These are phyloP conservation scores for Candida nemodendra DNA, from an alignment of 805 yeast genomes.

Conservation along the genomic window DNA sequence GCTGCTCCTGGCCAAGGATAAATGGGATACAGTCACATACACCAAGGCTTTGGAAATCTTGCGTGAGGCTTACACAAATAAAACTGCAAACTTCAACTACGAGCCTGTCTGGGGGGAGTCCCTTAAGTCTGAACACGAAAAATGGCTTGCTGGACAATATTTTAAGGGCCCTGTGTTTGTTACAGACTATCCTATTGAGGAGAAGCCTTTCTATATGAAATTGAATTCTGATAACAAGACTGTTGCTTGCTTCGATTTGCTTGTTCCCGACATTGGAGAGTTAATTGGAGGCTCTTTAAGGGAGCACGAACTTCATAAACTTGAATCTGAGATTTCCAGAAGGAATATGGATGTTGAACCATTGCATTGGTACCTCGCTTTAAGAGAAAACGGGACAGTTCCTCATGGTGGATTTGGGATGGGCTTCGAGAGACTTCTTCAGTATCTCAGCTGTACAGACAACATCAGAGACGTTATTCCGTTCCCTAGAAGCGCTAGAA, in stretches of 20 bases:
- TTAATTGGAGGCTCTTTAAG: constrained; percentile 92
- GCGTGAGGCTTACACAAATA: constrained; percentile 30
- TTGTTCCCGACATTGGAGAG: constrained; percentile 92
- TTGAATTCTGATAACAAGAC: constrained; percentile 47
- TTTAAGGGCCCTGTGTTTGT: constrained; percentile 80
- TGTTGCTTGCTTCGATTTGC: constrained; percentile 85
- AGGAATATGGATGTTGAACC: constrained; percentile 58
- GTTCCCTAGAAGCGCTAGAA: constrained; percentile 72
- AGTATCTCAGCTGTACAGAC: constrained; percentile 68
- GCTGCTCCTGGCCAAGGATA: constrained; percentile 37
- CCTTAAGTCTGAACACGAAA: constrained; percentile 84
- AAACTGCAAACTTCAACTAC: constrained; percentile 37
- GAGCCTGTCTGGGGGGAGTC: constrained; percentile 68
- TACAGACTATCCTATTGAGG: constrained; percentile 75
- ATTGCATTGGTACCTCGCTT: constrained; percentile 76
- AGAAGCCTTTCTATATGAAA: constrained; percentile 94
- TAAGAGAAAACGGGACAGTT: constrained; percentile 73
- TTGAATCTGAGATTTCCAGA: constrained; percentile 48
- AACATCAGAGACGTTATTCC: constrained; percentile 86
- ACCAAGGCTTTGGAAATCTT: constrained; percentile 67
- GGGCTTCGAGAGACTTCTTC: constrained; percentile 85
- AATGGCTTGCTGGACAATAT: constrained; percentile 73
- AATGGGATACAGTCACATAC: constrained; percentile 76
- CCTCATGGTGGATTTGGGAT: constrained; percentile 98
- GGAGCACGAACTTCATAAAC: constrained; percentile 56